Percentiles rank a stretch among this genome's conserved stretches.
Conservation (phyloP, 1,139 yeast genomes). For the Kluyveromyces sp. region DNA sequence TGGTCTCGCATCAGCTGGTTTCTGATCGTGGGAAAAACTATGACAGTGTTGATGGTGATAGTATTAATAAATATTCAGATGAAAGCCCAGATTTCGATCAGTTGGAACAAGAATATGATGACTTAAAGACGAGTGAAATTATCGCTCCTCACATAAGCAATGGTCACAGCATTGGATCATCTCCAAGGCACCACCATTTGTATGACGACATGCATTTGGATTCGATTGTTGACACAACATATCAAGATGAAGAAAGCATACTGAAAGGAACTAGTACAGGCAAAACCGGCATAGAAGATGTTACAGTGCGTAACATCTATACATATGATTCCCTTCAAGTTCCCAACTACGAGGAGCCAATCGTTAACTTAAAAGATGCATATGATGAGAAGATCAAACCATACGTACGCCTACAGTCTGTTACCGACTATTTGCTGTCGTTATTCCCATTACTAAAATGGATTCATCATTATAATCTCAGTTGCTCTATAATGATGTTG, state of each 20-base stretch:
- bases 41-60: neutral
- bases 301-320: neutral
- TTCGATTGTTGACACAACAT: neutral
- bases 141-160: slow-evolving; percentile 3
- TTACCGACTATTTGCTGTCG: slow-evolving; percentile 43
- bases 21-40: neutral
- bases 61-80: neutral
- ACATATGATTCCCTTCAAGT: slow-evolving; percentile 6
- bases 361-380: slow-evolving; percentile 18
- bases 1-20: neutral
- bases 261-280: neutral
- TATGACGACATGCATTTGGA: neutral
- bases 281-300: neutral
- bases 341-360: slow-evolving; percentile 20
- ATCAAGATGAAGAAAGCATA: too few species aligned
- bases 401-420: slow-evolving; percentile 12
- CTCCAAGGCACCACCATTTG: neutral
- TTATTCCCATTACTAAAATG: slow-evolving; percentile 74
- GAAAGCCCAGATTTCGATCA: slow-evolving; percentile 4
- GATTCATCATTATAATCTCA: slow-evolving; percentile 74
- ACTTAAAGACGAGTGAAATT: slow-evolving; percentile 4
- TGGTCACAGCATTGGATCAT: neutral
- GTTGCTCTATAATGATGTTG: slow-evolving; percentile 72
- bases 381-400: slow-evolving; percentile 17
- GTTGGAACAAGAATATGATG: slow-evolving; percentile 4